phyloP scores from a whole-genome alignment of 805 yeast species.

The Kluyveromyces siamensis region DNA sequence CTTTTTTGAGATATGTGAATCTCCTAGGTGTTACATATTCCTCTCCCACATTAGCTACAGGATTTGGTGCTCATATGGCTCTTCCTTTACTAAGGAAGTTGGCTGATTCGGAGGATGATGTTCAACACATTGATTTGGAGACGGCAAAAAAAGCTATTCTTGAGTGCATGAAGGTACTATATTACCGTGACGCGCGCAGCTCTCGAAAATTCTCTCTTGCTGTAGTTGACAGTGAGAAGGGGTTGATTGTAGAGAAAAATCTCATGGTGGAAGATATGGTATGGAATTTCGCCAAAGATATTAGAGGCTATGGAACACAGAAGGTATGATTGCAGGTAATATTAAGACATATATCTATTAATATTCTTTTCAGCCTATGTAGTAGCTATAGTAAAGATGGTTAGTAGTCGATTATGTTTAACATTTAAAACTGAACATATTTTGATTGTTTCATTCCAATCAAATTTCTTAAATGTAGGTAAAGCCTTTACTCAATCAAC shows the following conservation, averaged over 20 bases:
- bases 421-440: neutral
- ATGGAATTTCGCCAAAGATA: conserved; percentile 85
- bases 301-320: conserved; percentile 84
- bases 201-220: conserved; percentile 78
- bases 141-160: conserved; percentile 70
- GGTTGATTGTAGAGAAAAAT: conserved; percentile 56
- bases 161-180: conserved; percentile 88
- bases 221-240: conserved; percentile 55
- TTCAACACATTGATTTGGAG: conserved; percentile 54
- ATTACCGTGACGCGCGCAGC: conserved; percentile 94
- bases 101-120: conserved; percentile 73
- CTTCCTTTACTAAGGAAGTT: conserved; percentile 81
- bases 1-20: conserved; percentile 80
- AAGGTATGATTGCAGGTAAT: conserved; percentile 26
- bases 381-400: neutral
- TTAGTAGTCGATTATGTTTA: neutral
- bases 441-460: too few species aligned
- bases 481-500: too few species aligned
- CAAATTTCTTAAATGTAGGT: too few species aligned
- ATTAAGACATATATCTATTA: neutral
- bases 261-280: conserved; percentile 65
- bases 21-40: conserved; percentile 85
- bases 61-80: conserved; percentile 94
- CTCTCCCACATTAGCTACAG: conserved; percentile 87
- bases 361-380: neutral